These are phyloP conservation scores for Lodderomyces elongisporus DNA, from an alignment of 1,139 yeast genomes.

Conservation along the genomic window DNA sequence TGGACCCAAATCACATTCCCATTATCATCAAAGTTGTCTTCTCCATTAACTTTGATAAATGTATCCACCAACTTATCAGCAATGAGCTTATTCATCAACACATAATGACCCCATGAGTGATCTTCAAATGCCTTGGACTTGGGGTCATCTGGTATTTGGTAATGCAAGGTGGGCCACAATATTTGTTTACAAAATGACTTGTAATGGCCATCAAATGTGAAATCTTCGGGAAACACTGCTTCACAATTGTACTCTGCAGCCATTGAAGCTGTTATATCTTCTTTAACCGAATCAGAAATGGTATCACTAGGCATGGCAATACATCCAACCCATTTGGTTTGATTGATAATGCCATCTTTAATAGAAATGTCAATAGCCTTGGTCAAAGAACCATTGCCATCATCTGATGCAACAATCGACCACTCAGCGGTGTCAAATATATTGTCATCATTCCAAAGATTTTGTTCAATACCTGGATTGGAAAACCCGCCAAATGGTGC, in stretches of 20 bases:
- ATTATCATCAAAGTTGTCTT: constrained; percentile 40
- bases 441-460: constrained; percentile 42
- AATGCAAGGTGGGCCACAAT: constrained; percentile 95
- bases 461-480: constrained; percentile 43
- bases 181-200: constrained; percentile 87
- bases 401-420: constrained; percentile 61
- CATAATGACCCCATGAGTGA: constrained; percentile 88
- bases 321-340: constrained; percentile 79
- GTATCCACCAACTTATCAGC: constrained; percentile 69
- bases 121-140: constrained; percentile 93
- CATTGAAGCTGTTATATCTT: constrained; percentile 43
- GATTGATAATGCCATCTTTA: constrained; percentile 41
- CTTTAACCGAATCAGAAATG: constrained; percentile 53
- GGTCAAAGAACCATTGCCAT: constrained; percentile 84
- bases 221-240: constrained; percentile 71
- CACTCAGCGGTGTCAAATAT: constrained; percentile 73
- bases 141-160: constrained; percentile 94
- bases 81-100: constrained; percentile 65
- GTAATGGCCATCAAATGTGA: constrained; percentile 84
- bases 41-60: constrained; percentile 49
- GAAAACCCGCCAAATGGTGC: constrained; percentile 82
- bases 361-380: constrained; percentile 75
- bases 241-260: constrained; percentile 48
- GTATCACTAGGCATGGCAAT: constrained; percentile 87
- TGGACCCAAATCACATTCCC: constrained; percentile 76